A percentile compares a stretch with the other conserved stretches of the same genome.
These are phyloP conservation scores for Hylodesmum podocarpum DNA, from an alignment of 306 rosid species.

Conservation along the genomic window DNA sequence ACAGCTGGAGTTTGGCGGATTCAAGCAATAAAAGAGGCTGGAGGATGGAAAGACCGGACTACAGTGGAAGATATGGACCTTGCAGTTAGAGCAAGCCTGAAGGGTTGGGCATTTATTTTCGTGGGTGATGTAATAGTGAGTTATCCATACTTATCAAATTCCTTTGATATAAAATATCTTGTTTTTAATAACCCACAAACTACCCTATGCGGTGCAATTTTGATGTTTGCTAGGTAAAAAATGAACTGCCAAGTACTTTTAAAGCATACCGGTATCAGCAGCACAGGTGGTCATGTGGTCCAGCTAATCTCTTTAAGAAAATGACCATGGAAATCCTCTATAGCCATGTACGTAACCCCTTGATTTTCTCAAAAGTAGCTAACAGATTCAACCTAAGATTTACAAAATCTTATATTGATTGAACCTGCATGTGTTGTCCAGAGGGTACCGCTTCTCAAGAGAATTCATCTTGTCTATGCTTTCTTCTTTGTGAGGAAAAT, in stretches of 20 bases:
- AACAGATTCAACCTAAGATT: conserved; percentile 6
- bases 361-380: conserved; percentile 6
- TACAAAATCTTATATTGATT: conserved; percentile 24
- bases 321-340: conserved; percentile 52
- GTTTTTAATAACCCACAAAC: conserved; percentile 15
- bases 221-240: conserved; percentile 46
- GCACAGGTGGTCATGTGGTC: conserved; percentile 62
- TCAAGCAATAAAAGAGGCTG: conserved; percentile 53
- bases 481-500: conserved; percentile 65
- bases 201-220: neutral
- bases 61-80: conserved; percentile 67
- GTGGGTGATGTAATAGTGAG: conserved; percentile 53
- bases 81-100: conserved; percentile 59
- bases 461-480: conserved; percentile 50
- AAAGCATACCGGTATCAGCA: conserved; percentile 52
- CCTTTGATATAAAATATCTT: conserved; percentile 1
- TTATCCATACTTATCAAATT: conserved; percentile 10
- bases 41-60: conserved; percentile 67
- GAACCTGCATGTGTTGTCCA: conserved; percentile 33
- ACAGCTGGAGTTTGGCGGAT: conserved; percentile 61
- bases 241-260: conserved; percentile 59
- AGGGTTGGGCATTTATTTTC: conserved; percentile 58
- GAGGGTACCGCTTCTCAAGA: conserved; percentile 53
- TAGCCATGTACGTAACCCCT: conserved; percentile 36
- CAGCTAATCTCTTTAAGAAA: conserved; percentile 53